Percentiles rank a stretch among this genome's conserved stretches.
These are phyloP conservation scores for Chlorophyllum brunneum DNA, from an alignment of 768 basidiomycete genomes.

Conservation along the genomic window DNA sequence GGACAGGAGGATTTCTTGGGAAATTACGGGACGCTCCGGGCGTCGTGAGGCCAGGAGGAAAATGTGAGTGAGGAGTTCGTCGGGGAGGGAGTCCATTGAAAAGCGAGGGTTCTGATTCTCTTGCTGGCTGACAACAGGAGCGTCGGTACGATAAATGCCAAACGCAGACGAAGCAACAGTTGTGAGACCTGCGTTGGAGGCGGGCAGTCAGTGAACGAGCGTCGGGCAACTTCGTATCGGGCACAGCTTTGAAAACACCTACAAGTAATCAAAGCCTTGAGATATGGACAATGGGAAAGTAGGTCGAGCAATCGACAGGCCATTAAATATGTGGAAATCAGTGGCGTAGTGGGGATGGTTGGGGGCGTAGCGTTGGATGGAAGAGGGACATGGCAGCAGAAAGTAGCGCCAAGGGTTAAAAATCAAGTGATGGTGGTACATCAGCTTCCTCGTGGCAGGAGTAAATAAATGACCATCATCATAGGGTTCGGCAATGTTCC, in stretches of 20 bases:
- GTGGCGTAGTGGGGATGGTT: no score
- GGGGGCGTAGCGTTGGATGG: background rate
- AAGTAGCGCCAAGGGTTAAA: background rate
- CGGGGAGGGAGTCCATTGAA: constrained; percentile 24
- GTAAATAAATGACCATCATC: background rate
- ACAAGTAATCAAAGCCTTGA: no score
- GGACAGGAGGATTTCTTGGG: constrained; percentile 14
- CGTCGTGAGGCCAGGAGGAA: constrained; percentile 24
- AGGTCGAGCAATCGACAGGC: no score
- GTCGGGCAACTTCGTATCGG: no score
- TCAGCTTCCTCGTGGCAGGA: background rate
- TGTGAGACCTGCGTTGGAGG: background rate
- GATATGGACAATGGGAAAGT: no score
- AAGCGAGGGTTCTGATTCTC: background rate
- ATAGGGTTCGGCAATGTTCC: background rate
- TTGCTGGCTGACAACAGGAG: background rate
- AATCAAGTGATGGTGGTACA: background rate
- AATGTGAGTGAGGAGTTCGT: constrained; percentile 32
- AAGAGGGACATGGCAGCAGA: background rate
- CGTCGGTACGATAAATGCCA: background rate
- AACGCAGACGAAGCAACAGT: background rate
- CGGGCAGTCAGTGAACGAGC: no score
- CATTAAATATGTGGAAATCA: no score
- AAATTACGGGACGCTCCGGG: constrained; percentile 12
- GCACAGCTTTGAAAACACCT: no score